Evolutionary conservation across 257 asterid genomes (phyloP).

Genomic region (Nicotiana tabacum): DNA sequence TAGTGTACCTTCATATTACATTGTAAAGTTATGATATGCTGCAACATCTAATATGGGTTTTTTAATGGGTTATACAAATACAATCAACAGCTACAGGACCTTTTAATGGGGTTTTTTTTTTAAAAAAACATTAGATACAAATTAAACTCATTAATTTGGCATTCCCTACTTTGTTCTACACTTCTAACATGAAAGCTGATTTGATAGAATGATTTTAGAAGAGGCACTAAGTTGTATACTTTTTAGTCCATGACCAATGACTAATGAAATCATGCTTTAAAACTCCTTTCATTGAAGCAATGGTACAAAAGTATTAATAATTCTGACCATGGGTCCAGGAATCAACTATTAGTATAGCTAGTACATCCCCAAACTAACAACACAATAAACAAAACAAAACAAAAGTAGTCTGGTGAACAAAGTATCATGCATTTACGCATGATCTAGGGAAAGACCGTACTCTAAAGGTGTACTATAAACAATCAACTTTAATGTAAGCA

Average conservation of each 20-base stretch:
- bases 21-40: not conserved
- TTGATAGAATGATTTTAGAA: not conserved
- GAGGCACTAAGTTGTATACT: not conserved
- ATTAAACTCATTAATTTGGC: not conserved
- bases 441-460: too few relatives aligned
- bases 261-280: not conserved
- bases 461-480: too few relatives aligned
- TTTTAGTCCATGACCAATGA: not conserved
- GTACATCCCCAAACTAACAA: not conserved
- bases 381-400: not conserved
- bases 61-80: too few relatives aligned
- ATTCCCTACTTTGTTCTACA: not conserved
- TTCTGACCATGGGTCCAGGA: not conserved
- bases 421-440: rapidly evolving
- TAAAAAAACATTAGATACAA: not conserved
- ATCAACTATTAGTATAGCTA: not conserved
- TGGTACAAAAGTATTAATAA: not conserved
- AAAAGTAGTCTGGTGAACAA: rapidly evolving
- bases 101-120: too few relatives aligned
- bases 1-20: not conserved
- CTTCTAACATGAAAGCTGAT: not conserved
- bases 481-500: rapidly evolving
- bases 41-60: not conserved
- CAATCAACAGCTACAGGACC: too few relatives aligned
- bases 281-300: not conserved